Evolutionary conservation across 805 yeast species (phyloP).

Genomic region (Candida boleticola): DNA sequence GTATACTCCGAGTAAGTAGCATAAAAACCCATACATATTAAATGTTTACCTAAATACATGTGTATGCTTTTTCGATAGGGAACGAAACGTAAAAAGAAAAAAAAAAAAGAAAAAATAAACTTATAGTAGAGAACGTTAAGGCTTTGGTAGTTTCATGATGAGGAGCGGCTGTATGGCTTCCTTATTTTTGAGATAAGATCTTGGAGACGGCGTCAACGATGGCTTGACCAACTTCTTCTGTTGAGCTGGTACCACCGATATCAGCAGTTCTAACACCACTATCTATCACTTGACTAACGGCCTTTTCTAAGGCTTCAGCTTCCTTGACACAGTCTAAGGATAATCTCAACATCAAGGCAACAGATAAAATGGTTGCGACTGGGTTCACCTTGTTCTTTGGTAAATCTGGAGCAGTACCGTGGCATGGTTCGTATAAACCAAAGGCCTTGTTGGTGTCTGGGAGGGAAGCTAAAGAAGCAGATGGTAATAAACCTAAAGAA

Average conservation of each 20-base stretch:
- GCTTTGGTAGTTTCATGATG: no score
- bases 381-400: slow-evolving; percentile 89
- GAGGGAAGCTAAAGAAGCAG: slow-evolving; percentile 94
- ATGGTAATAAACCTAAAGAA: slow-evolving; percentile 91
- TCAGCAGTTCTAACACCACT: slow-evolving; percentile 88
- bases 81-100: no score
- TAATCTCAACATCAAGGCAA: slow-evolving; percentile 95
- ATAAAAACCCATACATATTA: no score
- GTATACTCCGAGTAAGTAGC: neutral
- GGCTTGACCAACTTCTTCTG: slow-evolving; percentile 93
- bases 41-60: no score
- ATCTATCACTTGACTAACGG: slow-evolving; percentile 81
- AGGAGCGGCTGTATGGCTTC: neutral
- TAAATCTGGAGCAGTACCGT: slow-evolving; percentile 97
- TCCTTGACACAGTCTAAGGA: slow-evolving; percentile 81
- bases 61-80: no score
- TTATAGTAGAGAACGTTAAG: no score
- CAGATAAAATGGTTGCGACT: slow-evolving; percentile 89
- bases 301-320: slow-evolving; percentile 85
- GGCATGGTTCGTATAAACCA: slow-evolving; percentile 97
- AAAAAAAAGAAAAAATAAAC: no score
- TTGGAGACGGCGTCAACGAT: slow-evolving; percentile 69
- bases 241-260: slow-evolving; percentile 78
- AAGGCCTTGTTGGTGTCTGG: slow-evolving; percentile 94
- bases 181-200: slow-evolving; percentile 20